Conservation (phyloP, 1,284 basidiomycete species). For the Cronartium quercuum region DNA sequence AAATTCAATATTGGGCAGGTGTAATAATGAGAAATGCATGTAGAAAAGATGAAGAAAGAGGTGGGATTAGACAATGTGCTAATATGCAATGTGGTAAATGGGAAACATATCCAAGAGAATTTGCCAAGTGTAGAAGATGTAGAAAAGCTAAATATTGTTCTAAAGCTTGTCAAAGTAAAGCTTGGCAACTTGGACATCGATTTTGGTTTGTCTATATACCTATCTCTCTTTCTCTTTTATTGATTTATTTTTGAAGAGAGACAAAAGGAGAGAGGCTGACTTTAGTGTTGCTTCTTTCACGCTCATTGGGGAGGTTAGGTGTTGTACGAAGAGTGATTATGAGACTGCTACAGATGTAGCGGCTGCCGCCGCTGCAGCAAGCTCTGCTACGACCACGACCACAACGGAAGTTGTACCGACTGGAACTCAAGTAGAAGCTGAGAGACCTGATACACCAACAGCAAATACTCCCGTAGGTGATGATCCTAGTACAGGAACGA, state of each 20-base stretch:
- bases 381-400: not conserved
- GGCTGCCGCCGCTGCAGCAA: too few species aligned
- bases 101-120: constrained; percentile 88
- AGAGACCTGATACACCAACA: not conserved
- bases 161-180: constrained; percentile 93
- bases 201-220: constrained; percentile 51
- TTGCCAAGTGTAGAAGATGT: constrained; percentile 93
- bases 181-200: constrained; percentile 93
- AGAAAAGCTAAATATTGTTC: constrained; percentile 98
- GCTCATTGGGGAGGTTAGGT: not conserved
- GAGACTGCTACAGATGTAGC: constrained; percentile 2
- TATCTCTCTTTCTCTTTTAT: not conserved
- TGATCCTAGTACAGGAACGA: not conserved
- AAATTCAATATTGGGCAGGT: constrained; percentile 98
- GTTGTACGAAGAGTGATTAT: constrained; percentile 8
- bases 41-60: constrained; percentile 84
- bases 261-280: not conserved
- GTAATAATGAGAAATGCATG: constrained; percentile 99
- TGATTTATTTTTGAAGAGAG: not conserved
- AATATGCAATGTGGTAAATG: constrained; percentile 95
- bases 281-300: not conserved
- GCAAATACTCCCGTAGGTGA: not conserved
- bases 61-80: constrained; percentile 93
- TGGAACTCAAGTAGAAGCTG: not conserved
- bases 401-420: not conserved